phyloP scores from a whole-genome alignment of 1,139 yeast genomes.

The Zhuliangozyma parablackwelliae region DNA sequence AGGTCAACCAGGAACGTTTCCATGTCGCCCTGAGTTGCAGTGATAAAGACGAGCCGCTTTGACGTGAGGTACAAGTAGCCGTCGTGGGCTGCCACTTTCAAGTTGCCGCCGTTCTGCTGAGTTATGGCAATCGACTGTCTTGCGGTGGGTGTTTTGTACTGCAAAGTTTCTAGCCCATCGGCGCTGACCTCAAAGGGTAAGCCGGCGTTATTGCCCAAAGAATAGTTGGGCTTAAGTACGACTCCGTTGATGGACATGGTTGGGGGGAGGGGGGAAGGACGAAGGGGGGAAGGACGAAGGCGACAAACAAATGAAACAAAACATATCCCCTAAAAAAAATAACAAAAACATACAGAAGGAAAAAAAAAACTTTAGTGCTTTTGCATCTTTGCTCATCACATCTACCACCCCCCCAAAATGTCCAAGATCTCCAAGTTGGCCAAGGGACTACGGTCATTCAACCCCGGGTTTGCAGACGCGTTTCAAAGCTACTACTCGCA shows the following conservation, averaged over 20 bases:
- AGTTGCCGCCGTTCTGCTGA: constrained; percentile 11
- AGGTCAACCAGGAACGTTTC: constrained; percentile 32
- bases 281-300: not conserved
- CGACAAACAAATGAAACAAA: not conserved
- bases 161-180: constrained; percentile 16
- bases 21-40: constrained; percentile 38
- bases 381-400: constrained; percentile 1
- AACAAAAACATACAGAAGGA: not conserved
- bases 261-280: not conserved
- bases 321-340: not conserved
- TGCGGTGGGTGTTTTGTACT: constrained; percentile 16
- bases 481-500: constrained; percentile 1
- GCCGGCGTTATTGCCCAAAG: constrained; percentile 6
- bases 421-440: not conserved
- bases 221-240: constrained; percentile 19
- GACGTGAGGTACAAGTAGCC: constrained; percentile 38
- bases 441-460: constrained; percentile 20
- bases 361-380: not conserved
- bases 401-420: not conserved
- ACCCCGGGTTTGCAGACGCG: constrained; percentile 23
- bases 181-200: constrained; percentile 20
- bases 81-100: constrained; percentile 26
- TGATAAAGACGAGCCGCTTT: constrained; percentile 31
- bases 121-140: constrained; percentile 21
- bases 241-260: constrained; percentile 33